Evolutionary conservation across 78 protist genomes (phyloP).

Genomic region (Tieghemostelium lacteum): DNA sequence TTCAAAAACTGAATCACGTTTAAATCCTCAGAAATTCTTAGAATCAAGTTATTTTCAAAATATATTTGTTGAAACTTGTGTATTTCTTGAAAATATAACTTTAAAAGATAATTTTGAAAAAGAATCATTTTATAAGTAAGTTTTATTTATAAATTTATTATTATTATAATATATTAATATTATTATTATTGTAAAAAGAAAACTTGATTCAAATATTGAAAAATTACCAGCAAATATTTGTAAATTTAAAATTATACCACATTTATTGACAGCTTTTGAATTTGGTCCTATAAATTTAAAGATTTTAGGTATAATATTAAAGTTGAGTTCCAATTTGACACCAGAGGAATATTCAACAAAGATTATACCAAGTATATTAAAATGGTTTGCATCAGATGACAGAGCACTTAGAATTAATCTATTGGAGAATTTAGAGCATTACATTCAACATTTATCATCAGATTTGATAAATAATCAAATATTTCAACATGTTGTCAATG

Average conservation of each 20-base stretch:
- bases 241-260: conserved; percentile 87
- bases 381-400: conserved; percentile 86
- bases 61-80: conserved; percentile 74
- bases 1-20: conserved; percentile 25
- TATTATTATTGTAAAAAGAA: conserved; percentile 40
- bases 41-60: conserved; percentile 69
- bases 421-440: conserved; percentile 82
- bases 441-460: conserved; percentile 66
- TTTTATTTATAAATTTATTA: not conserved
- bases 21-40: conserved; percentile 59
- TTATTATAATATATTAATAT: not conserved
- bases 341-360: conserved; percentile 71
- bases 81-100: conserved; percentile 81
- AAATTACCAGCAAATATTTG: conserved; percentile 70
- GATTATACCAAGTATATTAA: conserved; percentile 72
- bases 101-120: conserved; percentile 84
- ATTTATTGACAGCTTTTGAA: conserved; percentile 81
- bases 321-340: conserved; percentile 79
- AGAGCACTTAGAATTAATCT: conserved; percentile 84
- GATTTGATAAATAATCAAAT: conserved; percentile 72
- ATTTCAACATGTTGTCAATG: conserved; percentile 83
- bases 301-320: conserved; percentile 73
- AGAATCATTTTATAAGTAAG: conserved; percentile 83
- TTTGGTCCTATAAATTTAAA: conserved; percentile 75
- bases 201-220: conserved; percentile 70